phyloP scores from a whole-genome alignment of 1,139 yeast species.

The Candida sp. region DNA sequence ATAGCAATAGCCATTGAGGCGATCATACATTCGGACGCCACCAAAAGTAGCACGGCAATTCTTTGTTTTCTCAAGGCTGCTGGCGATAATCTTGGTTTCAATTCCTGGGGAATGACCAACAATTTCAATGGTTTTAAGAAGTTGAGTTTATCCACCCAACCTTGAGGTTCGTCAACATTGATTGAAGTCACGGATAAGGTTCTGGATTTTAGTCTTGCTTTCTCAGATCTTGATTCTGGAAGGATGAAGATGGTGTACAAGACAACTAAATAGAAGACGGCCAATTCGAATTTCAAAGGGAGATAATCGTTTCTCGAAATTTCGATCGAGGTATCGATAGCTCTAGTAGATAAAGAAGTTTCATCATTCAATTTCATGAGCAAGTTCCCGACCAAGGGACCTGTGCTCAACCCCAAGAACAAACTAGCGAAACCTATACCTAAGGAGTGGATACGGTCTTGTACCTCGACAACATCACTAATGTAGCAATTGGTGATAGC shows the following conservation, averaged over 20 bases:
- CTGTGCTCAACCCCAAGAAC: conserved; percentile 59
- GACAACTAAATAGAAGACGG: conserved; percentile 18
- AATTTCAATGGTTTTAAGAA: conserved; percentile 48
- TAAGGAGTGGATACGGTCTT: conserved; percentile 49
- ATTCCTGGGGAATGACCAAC: conserved; percentile 36
- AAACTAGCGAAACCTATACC: conserved; percentile 57
- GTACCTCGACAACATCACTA: conserved; percentile 60
- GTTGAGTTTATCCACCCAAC: conserved; percentile 10
- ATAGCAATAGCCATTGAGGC: conserved; percentile 34
- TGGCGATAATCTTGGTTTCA: conserved; percentile 13
- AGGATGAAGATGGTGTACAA: conserved; percentile 35
- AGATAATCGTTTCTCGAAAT: conserved; percentile 18
- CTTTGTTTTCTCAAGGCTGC: conserved; percentile 15
- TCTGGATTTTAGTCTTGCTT: conserved; percentile 45
- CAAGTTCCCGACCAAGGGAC: conserved; percentile 59
- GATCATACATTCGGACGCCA: conserved; percentile 45
- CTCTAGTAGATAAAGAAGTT: background rate
- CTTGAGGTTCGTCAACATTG: background rate
- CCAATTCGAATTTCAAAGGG: conserved; percentile 30
- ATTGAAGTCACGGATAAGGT: conserved; percentile 22
- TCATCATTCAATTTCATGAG: conserved; percentile 14
- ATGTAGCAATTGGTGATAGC: conserved; percentile 60
- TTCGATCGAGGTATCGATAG: conserved; percentile 1
- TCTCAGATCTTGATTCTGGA: conserved; percentile 58
- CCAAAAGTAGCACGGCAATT: conserved; percentile 40